Evolutionary conservation across 352 stramenopile species (phyloP).

Genomic region (Globisporangium cystogenes): DNA sequence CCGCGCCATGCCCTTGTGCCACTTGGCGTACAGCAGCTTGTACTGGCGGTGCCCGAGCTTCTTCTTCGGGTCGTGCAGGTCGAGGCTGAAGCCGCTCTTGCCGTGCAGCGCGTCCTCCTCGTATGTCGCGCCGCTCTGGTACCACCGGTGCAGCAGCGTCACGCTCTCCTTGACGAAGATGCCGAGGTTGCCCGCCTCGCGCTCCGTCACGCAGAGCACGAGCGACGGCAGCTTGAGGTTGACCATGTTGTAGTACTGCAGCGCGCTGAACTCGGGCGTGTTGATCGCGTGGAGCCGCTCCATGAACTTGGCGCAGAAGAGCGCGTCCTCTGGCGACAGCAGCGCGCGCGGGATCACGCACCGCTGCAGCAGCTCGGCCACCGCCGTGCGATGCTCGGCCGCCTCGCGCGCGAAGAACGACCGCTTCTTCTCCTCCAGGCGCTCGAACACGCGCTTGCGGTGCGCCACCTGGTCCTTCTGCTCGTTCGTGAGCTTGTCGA

Average conservation of each 20-base stretch:
- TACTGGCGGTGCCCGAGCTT: conserved; percentile 64
- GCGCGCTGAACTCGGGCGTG: conserved; percentile 60
- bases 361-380: conserved; percentile 72
- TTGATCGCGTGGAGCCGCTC: conserved; percentile 70
- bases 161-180: conserved; percentile 85
- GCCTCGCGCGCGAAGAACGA: conserved; percentile 49
- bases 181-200: conserved; percentile 80
- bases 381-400: conserved; percentile 34
- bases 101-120: conserved; percentile 71
- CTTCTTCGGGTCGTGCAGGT: conserved; percentile 59
- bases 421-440: conserved; percentile 65
- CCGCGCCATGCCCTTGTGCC: conserved; percentile 62
- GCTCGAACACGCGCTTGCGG: conserved; percentile 78
- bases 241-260: conserved; percentile 83
- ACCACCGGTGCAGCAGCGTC: conserved; percentile 64
- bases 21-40: conserved; percentile 67
- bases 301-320: conserved; percentile 86
- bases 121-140: conserved; percentile 71
- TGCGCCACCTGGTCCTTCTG: conserved; percentile 84
- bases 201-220: conserved; percentile 78
- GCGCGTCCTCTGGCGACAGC: conserved; percentile 76
- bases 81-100: conserved; percentile 68
- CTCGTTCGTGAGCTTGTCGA: conserved; percentile 80
- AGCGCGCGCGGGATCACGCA: conserved; percentile 75
- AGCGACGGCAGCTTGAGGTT: conserved; percentile 73